A percentile compares a stretch with the other conserved stretches of the same genome.
These are phyloP conservation scores for Jimgerdemannia flammicorona DNA, from an alignment of 192 early-diverging fungal species.

Conservation along the genomic window DNA sequence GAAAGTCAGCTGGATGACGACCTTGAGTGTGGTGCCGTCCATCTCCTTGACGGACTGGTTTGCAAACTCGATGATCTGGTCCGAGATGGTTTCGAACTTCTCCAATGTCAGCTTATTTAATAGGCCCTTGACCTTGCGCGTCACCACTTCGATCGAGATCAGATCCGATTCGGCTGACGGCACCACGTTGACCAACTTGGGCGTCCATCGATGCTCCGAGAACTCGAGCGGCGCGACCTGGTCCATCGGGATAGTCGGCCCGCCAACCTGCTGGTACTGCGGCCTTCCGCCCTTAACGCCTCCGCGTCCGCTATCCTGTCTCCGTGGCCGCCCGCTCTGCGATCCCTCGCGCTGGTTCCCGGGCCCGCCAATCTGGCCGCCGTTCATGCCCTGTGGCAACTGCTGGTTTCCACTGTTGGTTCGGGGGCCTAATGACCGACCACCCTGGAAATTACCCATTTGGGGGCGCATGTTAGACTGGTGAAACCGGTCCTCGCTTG, in stretches of 20 bases:
- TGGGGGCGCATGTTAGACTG: constrained; percentile 11
- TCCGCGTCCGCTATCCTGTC: constrained; percentile 44
- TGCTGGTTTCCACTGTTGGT: constrained; percentile 21
- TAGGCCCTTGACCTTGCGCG: constrained; percentile 74
- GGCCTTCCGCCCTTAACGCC: constrained; percentile 40
- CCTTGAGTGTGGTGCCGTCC: constrained; percentile 67
- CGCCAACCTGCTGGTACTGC: constrained; percentile 33
- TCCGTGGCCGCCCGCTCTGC: constrained; percentile 37
- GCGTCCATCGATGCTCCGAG: constrained; percentile 80
- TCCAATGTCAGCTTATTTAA: constrained; percentile 96
- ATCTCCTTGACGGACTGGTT: constrained; percentile 57
- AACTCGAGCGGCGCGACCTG: constrained; percentile 77
- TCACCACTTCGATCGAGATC: constrained; percentile 44
- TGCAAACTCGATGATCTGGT: constrained; percentile 73
- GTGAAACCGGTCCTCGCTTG: constrained; percentile 34
- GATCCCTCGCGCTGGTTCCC: constrained; percentile 16
- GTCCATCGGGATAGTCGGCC: constrained; percentile 46
- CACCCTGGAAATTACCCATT: constrained; percentile 36
- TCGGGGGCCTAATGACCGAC: constrained; percentile 38
- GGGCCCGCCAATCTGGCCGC: constrained; percentile 19
- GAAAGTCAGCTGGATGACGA: constrained; percentile 80
- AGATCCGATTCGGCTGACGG: constrained; percentile 24
- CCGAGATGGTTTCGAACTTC: constrained; percentile 79
- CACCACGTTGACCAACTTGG: constrained; percentile 28
- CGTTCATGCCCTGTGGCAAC: constrained; percentile 7